Evolutionary conservation across 345 rosid species (phyloP).

Genomic region (Euphorbia pulcherrima): DNA sequence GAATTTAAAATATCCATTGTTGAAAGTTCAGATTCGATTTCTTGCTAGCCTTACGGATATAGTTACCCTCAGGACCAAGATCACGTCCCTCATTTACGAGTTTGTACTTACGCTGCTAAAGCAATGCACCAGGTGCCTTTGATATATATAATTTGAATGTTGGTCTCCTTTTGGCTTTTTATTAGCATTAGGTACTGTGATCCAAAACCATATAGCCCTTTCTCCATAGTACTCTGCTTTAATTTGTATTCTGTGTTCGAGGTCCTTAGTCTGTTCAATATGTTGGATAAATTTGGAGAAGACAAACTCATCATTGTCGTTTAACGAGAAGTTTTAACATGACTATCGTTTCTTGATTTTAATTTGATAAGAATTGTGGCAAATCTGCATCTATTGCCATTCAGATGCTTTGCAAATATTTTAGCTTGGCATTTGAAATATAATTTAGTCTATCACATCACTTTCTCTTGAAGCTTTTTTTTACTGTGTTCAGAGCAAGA

Average conservation of each 20-base stretch:
- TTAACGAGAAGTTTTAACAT: background rate
- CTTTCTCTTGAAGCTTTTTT: background rate
- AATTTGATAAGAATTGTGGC: background rate
- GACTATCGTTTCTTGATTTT: background rate
- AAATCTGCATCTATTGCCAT: background rate
- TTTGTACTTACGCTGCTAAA: background rate
- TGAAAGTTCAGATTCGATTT: background rate
- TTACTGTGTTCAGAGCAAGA: conserved; percentile 44
- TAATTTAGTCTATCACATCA: background rate
- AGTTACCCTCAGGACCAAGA: background rate
- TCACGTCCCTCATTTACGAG: background rate
- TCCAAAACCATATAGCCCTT: background rate
- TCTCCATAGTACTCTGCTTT: too few relatives aligned
- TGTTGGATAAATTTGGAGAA: conserved; percentile 1
- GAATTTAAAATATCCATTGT: background rate
- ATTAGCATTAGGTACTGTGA: conserved; percentile 1
- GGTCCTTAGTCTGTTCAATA: background rate
- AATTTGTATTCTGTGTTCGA: background rate
- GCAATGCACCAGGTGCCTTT: too few relatives aligned
- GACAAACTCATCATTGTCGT: background rate
- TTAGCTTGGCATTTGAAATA: background rate
- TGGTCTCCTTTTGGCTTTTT: too few relatives aligned
- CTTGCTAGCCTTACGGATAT: background rate
- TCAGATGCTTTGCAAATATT: background rate
- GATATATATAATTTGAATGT: too few relatives aligned